Percentiles rank a stretch among this genome's conserved stretches.
Evolutionary conservation across 768 basidiomycete genomes (phyloP).

Genomic region (Mycena epipterygia): DNA sequence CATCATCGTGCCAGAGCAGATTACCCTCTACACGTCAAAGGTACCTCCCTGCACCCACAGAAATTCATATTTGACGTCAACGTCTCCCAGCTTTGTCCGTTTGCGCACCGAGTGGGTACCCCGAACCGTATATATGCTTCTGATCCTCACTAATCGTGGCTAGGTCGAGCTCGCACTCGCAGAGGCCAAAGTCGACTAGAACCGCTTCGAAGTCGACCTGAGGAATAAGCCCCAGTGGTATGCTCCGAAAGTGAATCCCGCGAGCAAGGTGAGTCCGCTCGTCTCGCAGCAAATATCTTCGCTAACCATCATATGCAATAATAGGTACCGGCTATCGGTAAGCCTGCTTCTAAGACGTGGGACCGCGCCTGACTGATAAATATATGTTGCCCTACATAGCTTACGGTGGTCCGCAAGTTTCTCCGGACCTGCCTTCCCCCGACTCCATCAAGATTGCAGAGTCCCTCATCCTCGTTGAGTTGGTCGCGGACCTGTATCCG

Average conservation of each 20-base stretch:
- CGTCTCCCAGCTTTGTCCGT: conserved; percentile 65
- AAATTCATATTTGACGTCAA: background rate
- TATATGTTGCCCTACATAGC: too few species aligned
- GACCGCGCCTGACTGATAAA: background rate
- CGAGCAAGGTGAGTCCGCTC: conserved; percentile 66
- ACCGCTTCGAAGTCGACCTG: conserved; percentile 70
- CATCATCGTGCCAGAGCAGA: conserved; percentile 40
- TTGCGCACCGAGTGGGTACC: conserved; percentile 65
- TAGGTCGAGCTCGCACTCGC: conserved; percentile 74
- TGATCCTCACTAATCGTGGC: background rate
- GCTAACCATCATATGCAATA: background rate
- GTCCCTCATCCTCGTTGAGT: conserved; percentile 75
- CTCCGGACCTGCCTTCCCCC: conserved; percentile 69
- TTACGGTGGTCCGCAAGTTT: conserved; percentile 72
- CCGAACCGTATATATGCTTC: background rate
- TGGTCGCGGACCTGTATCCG: conserved; percentile 73
- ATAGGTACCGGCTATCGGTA: conserved; percentile 20
- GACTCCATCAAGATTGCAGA: conserved; percentile 74
- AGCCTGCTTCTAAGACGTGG: background rate
- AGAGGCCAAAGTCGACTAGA: conserved; percentile 65
- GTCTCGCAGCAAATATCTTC: too few species aligned
- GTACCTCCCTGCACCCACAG: conserved; percentile 41
- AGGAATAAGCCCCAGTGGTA: conserved; percentile 80
- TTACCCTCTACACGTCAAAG: conserved; percentile 64
- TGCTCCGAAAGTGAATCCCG: conserved; percentile 73